These are phyloP conservation scores for Exophiala alcalophila DNA, from an alignment of 2,329 filamentous ascomycete species.

Conservation along the genomic window DNA sequence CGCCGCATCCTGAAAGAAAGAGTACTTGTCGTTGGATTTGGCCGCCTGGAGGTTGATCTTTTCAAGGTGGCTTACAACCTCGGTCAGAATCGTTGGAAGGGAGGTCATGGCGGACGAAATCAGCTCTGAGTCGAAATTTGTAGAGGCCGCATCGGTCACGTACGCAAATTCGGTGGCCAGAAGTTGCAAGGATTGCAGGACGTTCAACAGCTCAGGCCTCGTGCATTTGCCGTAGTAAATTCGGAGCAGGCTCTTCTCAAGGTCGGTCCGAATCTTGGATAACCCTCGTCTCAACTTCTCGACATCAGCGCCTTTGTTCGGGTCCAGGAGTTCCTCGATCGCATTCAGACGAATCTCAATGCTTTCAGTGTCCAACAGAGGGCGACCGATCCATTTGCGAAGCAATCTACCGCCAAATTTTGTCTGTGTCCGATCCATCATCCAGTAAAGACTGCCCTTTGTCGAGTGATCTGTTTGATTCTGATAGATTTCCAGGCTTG, in stretches of 20 bases:
- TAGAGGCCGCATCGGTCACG: slow-evolving; percentile 62
- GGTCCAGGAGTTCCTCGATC: slow-evolving; percentile 78
- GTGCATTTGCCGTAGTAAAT: slow-evolving; percentile 98
- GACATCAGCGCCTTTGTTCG: slow-evolving; percentile 62
- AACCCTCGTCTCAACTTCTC: slow-evolving; percentile 74
- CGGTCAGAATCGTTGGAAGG: slow-evolving; percentile 71
- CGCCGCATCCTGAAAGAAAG: slow-evolving; percentile 82
- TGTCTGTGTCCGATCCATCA: slow-evolving; percentile 86
- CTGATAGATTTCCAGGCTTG: slow-evolving; percentile 90
- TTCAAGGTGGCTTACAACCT: slow-evolving; percentile 72
- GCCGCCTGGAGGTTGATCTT: slow-evolving; percentile 83
- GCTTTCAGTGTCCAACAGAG: slow-evolving; percentile 70
- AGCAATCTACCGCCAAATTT: slow-evolving; percentile 83
- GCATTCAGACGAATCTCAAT: slow-evolving; percentile 78
- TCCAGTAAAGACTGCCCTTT: slow-evolving; percentile 92
- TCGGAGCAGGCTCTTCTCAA: slow-evolving; percentile 88
- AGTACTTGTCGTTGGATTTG: slow-evolving; percentile 84
- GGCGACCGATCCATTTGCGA: slow-evolving; percentile 91
- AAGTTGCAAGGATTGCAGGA: slow-evolving; percentile 79
- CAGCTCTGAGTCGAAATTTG: slow-evolving; percentile 68
- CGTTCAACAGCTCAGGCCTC: slow-evolving; percentile 77
- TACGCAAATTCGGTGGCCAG: slow-evolving; percentile 74
- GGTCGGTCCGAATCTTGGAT: slow-evolving; percentile 68
- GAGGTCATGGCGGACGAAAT: slow-evolving; percentile 69
- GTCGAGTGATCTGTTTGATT: slow-evolving; percentile 85